phyloP scores from a whole-genome alignment of 1,284 basidiomycete species.

The Pisolithus thermaeus region DNA sequence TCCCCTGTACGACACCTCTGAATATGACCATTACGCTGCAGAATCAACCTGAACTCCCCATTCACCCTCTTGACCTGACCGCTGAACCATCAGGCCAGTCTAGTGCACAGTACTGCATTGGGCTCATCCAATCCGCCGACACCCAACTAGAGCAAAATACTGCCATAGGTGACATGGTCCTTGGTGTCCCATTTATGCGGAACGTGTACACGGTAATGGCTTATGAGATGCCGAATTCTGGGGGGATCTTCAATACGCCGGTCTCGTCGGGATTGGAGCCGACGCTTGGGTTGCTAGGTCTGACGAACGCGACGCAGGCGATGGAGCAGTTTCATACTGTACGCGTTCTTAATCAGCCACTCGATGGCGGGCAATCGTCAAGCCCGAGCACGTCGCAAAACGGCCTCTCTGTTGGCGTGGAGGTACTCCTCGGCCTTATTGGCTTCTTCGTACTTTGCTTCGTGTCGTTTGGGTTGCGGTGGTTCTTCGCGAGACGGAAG shows the following conservation, averaged over 20 bases:
- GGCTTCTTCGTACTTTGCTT: conserved; percentile 52
- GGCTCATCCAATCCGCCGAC: conserved; percentile 57
- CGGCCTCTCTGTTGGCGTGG: conserved; percentile 49
- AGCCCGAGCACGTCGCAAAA: conserved; percentile 15
- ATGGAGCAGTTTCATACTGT: conserved; percentile 62
- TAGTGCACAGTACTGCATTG: conserved; percentile 47
- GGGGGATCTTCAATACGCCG: conserved; percentile 39
- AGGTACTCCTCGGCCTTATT: conserved; percentile 52
- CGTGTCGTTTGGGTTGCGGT: conserved; percentile 48
- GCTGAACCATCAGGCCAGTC: conserved; percentile 33
- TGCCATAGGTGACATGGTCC: conserved; percentile 54
- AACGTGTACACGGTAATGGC: conserved; percentile 71
- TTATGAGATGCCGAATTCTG: conserved; percentile 41
- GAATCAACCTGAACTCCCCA: conserved; percentile 44
- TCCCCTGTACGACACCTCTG: conserved; percentile 62
- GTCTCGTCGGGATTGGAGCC: conserved; percentile 33
- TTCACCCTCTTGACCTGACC: conserved; percentile 71
- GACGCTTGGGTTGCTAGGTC: conserved; percentile 48
- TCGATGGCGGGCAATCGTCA: conserved; percentile 24
- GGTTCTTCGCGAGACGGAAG: conserved; percentile 39
- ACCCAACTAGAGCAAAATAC: conserved; percentile 30
- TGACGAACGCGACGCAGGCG: conserved; percentile 55
- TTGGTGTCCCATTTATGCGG: conserved; percentile 70
- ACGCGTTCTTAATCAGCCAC: conserved; percentile 53
- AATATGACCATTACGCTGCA: conserved; percentile 65